Percentiles rank a stretch among this genome's conserved stretches.
These are phyloP conservation scores for Coffea eugenioides DNA, from an alignment of 257 asterid genomes.

Conservation along the genomic window DNA sequence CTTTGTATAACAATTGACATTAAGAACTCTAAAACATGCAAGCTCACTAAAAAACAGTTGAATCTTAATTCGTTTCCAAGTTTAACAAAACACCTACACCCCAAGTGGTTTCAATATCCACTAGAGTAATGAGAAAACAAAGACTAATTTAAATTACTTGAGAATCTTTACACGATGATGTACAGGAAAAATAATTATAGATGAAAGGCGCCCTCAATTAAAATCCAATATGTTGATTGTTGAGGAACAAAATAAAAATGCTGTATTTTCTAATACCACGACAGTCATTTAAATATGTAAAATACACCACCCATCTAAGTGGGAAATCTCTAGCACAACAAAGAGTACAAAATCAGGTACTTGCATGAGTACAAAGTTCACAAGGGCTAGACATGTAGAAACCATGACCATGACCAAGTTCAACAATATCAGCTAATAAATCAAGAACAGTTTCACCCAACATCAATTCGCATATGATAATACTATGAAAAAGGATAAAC, in stretches of 20 bases:
- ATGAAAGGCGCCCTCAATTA: background rate
- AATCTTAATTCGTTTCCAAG: background rate
- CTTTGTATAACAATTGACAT: conserved; percentile 13
- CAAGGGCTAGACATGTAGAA: background rate
- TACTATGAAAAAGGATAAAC: background rate
- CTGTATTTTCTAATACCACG: background rate
- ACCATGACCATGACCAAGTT: background rate
- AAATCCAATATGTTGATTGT: background rate
- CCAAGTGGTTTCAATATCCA: background rate
- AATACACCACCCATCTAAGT: background rate
- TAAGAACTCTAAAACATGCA: background rate
- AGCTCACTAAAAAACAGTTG: background rate
- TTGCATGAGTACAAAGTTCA: background rate
- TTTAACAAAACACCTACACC: background rate
- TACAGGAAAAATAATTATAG: background rate
- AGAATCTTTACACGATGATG: background rate
- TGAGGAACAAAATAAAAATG: background rate
- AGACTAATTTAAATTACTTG: background rate
- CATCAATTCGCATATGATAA: background rate
- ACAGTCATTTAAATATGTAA: background rate
- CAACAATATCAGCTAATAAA: background rate
- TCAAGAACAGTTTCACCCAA: background rate
- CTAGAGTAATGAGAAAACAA: background rate
- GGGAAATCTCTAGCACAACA: background rate
- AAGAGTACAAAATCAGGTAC: background rate